These are phyloP conservation scores for Debaryomyces robertsiae DNA, from an alignment of 1,139 yeast species.

Conservation along the genomic window DNA sequence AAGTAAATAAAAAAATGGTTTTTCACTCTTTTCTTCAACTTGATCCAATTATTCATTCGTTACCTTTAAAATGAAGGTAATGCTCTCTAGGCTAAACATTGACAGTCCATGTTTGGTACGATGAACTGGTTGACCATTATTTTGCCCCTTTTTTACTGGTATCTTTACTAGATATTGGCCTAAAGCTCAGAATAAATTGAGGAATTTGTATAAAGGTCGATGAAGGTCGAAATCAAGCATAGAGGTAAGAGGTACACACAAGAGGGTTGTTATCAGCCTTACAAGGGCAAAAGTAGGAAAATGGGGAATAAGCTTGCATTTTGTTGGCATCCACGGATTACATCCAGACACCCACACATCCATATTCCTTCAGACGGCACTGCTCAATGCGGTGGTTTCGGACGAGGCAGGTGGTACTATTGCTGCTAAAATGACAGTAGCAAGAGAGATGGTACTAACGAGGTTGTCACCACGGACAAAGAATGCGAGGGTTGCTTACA, in stretches of 20 bases:
- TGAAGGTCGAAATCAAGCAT: background rate
- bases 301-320: background rate
- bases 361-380: background rate
- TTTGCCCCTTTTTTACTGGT: constrained; percentile 2
- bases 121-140: constrained; percentile 1
- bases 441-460: background rate
- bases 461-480: background rate
- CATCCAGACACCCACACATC: constrained; percentile 9
- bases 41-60: constrained; percentile 10
- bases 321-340: constrained; percentile 7
- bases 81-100: constrained; percentile 6
- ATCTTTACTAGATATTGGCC: background rate
- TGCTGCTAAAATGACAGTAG: background rate
- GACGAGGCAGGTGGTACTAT: background rate
- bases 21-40: constrained; percentile 1
- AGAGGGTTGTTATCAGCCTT: constrained; percentile 2
- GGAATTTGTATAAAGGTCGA: background rate
- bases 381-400: constrained; percentile 5
- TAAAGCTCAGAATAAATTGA: background rate
- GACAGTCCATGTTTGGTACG: constrained; percentile 1
- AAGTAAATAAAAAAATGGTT: background rate
- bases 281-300: constrained; percentile 1
- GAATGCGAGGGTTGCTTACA: constrained; percentile 8
- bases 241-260: background rate
- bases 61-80: constrained; percentile 1